These are phyloP conservation scores for Phytophthora fragariaefolia DNA, from an alignment of 352 stramenopile genomes.

Conservation along the genomic window DNA sequence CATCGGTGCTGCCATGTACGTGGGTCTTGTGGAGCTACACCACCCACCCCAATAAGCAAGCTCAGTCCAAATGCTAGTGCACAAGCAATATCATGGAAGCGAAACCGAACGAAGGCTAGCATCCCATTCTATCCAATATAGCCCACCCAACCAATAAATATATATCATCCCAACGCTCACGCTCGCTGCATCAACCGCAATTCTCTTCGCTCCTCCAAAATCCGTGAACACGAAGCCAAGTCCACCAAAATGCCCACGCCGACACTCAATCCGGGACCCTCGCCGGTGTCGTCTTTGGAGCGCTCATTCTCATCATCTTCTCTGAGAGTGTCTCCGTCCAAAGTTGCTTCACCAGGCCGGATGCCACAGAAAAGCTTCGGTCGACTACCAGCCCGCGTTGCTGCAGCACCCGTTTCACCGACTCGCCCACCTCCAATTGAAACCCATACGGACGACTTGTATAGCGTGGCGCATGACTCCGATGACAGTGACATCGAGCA, in stretches of 20 bases:
- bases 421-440: not conserved
- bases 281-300: slow-evolving; percentile 11
- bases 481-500: slow-evolving; percentile 7
- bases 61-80: too few species aligned
- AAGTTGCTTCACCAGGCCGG: slow-evolving; percentile 10
- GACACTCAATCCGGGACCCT: slow-evolving; percentile 2
- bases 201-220: not conserved
- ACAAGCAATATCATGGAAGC: too few species aligned
- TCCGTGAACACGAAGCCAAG: slow-evolving; percentile 5
- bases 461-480: not conserved
- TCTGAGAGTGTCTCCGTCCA: slow-evolving; percentile 11
- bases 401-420: slow-evolving; percentile 9
- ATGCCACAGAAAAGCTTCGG: slow-evolving; percentile 34
- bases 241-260: slow-evolving; percentile 7
- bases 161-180: not conserved
- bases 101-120: slow-evolving; percentile 32
- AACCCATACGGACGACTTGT: not conserved
- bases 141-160: slow-evolving; percentile 24
- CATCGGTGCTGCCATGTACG: slow-evolving; percentile 70
- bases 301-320: slow-evolving; percentile 29
- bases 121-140: slow-evolving; percentile 28
- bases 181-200: not conserved
- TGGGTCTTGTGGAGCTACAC: slow-evolving; percentile 65
- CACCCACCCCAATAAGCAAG: slow-evolving; percentile 52
- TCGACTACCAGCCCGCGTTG: slow-evolving; percentile 19